These are phyloP conservation scores for Leishmania tropica DNA, from an alignment of 208 protist genomes.

Conservation along the genomic window DNA sequence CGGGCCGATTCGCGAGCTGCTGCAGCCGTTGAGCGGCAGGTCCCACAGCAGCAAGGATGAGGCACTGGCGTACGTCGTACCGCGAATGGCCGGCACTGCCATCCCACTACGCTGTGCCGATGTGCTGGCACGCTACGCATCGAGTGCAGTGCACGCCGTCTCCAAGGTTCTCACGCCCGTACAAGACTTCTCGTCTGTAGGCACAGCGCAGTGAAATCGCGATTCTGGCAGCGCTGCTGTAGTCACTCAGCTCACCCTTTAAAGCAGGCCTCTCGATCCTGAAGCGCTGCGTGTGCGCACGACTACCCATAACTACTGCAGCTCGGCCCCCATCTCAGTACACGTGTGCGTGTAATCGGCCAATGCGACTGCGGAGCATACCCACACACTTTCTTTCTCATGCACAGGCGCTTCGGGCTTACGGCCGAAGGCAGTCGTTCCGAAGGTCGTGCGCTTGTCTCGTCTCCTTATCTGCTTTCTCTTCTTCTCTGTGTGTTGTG, in stretches of 20 bases:
- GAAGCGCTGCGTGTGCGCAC: not conserved
- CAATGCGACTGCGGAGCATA: not conserved
- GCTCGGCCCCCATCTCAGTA: not conserved
- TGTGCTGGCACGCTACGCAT: not conserved
- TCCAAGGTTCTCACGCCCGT: not conserved
- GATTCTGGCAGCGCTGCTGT: not conserved
- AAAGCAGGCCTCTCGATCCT: not conserved
- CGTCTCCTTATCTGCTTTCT: not conserved
- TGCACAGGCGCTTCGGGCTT: not conserved
- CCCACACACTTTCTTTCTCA: not conserved
- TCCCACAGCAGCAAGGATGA: not conserved
- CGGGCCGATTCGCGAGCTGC: not conserved
- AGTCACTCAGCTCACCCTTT: not conserved
- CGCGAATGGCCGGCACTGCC: not conserved
- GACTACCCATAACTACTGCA: not conserved
- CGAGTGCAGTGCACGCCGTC: not conserved
- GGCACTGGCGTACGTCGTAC: not conserved
- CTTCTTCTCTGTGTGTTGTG: not conserved
- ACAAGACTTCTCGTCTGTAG: not conserved
- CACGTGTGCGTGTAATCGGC: not conserved
- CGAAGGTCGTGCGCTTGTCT: not conserved
- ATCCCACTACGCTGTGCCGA: not conserved
- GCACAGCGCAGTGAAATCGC: not conserved
- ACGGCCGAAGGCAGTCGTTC: not conserved
- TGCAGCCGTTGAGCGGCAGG: not conserved